Base-by-base conservation (phyloP, 768 basidiomycete species). In the Boletus barrowsii region DNA sequence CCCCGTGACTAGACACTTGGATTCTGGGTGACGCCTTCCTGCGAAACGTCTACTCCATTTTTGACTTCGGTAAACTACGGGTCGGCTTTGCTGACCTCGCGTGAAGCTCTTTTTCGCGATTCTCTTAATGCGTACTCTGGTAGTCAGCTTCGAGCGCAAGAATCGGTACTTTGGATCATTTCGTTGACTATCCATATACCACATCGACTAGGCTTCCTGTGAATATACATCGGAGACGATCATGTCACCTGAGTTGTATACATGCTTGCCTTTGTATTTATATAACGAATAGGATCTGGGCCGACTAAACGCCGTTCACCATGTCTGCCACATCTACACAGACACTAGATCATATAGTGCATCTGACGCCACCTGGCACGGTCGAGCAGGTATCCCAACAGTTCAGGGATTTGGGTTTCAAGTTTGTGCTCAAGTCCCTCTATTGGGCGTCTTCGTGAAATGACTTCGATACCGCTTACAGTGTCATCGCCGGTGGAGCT, bases 261-360 rank as follows among this genome's bases (percentile, higher is more conserved):
- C 26, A 9, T 29, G 26, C 26, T 29, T 29, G 26, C 26, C 18
- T 39, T 13, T 35, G 8, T 46, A 56, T 51, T 32, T 50, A 51
- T 35, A 36, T 32, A 22, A 18, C 1, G 15, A n/a, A 30, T 40
- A 50, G 44, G 40, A 8, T 18, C 4, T 24, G 5, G 5, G 32
- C n/a, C 17, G 18, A n/a, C 15, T 13, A n/a, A 22, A 26, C 15
- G 5, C 7, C 30, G 33, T 37, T 51, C 18, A 20, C n/a, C 24
- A 70, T 68, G 70, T 45, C 63, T 13, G 33, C 37, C 7, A 66
- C 67, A 26, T 71, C 73, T 17, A 82, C 79, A 3, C 71, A 66
- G 42, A 78, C 68, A 29, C 62, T 88, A 11, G 88, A 90, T 57
- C 88, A 90, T 58, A 81, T 90, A 53, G 79, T 90, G 1, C 82